Base-by-base conservation (phyloP, 163 green algal genomes). In the Scenedesmus sp. region DNA sequence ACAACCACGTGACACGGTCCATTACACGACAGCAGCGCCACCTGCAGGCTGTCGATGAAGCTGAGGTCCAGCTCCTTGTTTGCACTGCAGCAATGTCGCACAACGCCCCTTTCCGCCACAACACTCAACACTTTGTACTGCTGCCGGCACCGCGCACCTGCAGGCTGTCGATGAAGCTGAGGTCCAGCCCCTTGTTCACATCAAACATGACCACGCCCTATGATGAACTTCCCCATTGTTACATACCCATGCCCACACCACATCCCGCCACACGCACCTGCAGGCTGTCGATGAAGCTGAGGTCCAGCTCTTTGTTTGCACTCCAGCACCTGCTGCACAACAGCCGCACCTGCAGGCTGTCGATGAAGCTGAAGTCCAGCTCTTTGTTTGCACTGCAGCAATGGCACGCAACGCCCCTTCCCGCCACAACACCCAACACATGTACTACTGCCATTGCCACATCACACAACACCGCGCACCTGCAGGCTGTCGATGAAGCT, bases 401-500 rank as follows among this genome's bases (percentile, higher is more conserved):
- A 82, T 82, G 16, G 18, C 73, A 82, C 46, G 73, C 73, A 52
- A 20, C 34, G 73, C 15, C 18, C 13, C 1, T 82, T 55, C 18
- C 64, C 18, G 12, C 64, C 20, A 46, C 73, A 46, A 9, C 73
- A 46, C 1, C 4, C 23, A 18, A 6, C 73, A 54, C 73, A 54
- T 20, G 4, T 54, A 54, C 74, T 16, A 18, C 74, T 2, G 10
- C 13, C 62, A 70, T 15, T 70, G 62, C 62, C 10, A 70, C 62
- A 12, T 9, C 94, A 64, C 74, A 20, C 67, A 34, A 77, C 59
- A 83, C 74, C 26, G 6, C 94, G 56, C 66, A 98, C 97, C 97
- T 99, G 97, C 92, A 99, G 94, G 94, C 99, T 98, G 85, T 99
- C 97, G 26, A 99, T 99, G 93, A 97, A 97, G 92, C 97, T 95